Base-by-base conservation (phyloP, 768 basidiomycete species). In the Agrocybe pediades region DNA sequence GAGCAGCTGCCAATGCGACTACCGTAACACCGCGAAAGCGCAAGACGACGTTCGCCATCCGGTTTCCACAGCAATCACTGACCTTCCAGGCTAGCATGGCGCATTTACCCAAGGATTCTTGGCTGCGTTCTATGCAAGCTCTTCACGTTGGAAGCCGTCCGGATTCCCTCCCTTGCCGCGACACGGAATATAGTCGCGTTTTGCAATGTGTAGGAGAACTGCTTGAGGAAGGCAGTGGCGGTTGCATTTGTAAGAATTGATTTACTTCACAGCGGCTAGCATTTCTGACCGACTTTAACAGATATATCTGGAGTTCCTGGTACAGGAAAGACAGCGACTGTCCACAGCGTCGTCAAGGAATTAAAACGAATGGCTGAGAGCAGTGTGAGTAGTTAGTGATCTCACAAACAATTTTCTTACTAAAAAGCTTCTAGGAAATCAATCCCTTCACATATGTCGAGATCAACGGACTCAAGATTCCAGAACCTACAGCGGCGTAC, bases 301-400 rank as follows among this genome's bases (percentile, higher is more conserved):
- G 95, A 98, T 70, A 97, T 98, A 44, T 95, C 95, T 6, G 96
- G 97, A 8, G 94, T 98, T 6, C 97, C 96, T n/a, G 96, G 97
- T 6, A 98, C 96, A 2, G 96, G 97, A 8, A 99, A 98, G 73
- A 99, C 97, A 0, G 97, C 97, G 0, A 98, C 97, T 0, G 95
- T 98, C 0, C 95, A 98, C 62, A 90, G 90, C 0, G 88, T 97
- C 21, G 83, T 98, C 26, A 82, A 91, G 30, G 92, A 96, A 65
- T 77, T 98, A 9, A 95, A 92, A 65, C 79, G 87, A 33, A 91
- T 95, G 84, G 95, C 95, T 1, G 81, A 89, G 65, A 78, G 83
- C 50, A 86, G 84, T 58, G 92, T 93, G 58, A 24, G 86, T 73
- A 9, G n/a, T n/a, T n/a, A n/a, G n/a, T n/a, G n/a, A n/a, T n/a